These are phyloP conservation scores for Podospora pseudocomata DNA, from an alignment of 495 filamentous ascomycete genomes.

Conservation along the genomic window DNA sequence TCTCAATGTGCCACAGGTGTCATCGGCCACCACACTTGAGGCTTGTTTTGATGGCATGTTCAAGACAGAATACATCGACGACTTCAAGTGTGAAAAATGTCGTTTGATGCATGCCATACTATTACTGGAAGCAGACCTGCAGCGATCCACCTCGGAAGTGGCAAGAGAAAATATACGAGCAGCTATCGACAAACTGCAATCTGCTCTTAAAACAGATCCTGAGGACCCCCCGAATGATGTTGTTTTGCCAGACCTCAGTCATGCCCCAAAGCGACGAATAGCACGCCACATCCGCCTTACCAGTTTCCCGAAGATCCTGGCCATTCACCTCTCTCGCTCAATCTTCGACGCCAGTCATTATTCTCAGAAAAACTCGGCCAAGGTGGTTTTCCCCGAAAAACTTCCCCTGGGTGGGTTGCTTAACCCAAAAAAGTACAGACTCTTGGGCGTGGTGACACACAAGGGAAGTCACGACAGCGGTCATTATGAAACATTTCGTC, in stretches of 20 bases:
- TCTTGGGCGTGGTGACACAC: constrained; percentile 86
- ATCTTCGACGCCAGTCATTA: constrained; percentile 71
- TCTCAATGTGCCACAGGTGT: constrained; percentile 77
- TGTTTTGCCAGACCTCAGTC: constrained; percentile 65
- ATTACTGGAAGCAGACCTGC: constrained; percentile 33
- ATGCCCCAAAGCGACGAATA: constrained; percentile 77
- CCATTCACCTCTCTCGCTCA: constrained; percentile 87
- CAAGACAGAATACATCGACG: constrained; percentile 93
- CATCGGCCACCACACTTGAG: constrained; percentile 46
- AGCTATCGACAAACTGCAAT: constrained; percentile 52
- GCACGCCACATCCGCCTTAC: constrained; percentile 82
- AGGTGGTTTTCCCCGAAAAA: constrained; percentile 84
- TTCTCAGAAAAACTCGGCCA: constrained; percentile 90
- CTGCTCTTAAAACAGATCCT: constrained; percentile 69
- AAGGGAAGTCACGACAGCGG: constrained; percentile 95
- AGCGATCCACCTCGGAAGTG: constrained; percentile 46
- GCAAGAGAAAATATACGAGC: constrained; percentile 42
- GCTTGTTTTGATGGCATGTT: constrained; percentile 88
- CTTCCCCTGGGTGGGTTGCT: constrained; percentile 77
- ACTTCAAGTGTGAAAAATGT: constrained; percentile 92
- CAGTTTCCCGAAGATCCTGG: constrained; percentile 79
- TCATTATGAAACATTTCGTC: constrained; percentile 93
- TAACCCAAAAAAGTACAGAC: constrained; percentile 72
- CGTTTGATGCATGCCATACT: constrained; percentile 69
- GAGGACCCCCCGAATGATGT: constrained; percentile 70